Conservation (phyloP, 2,329 filamentous ascomycete species). For the Exophiala viscosa region DNA sequence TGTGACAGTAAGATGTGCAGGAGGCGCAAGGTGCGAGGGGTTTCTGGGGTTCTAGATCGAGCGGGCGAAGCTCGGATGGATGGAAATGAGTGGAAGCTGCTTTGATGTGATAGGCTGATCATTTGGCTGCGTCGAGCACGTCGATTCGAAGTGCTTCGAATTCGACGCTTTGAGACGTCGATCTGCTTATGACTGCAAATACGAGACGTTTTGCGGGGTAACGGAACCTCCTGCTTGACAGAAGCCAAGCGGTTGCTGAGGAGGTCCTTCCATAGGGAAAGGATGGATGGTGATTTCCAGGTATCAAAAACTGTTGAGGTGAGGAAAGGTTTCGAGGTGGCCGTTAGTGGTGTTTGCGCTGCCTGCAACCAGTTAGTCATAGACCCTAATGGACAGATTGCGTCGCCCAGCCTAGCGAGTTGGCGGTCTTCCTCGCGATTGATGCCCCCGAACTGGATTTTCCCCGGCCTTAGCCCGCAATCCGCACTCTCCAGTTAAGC, state of each 20-base stretch:
- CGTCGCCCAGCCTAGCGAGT: too few relatives aligned
- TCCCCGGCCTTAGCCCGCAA: constrained; percentile 1
- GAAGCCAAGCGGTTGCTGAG: too few relatives aligned
- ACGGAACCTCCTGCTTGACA: constrained; percentile 2
- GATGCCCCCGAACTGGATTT: neutral
- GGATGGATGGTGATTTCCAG: neutral
- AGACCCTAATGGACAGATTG: too few relatives aligned
- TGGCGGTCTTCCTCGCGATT: neutral
- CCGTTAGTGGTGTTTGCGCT: neutral
- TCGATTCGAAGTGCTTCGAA: constrained; percentile 9
- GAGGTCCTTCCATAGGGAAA: too few relatives aligned
- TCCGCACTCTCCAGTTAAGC: too few relatives aligned
- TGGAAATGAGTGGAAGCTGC: constrained; percentile 2
- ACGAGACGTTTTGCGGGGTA: constrained; percentile 13
- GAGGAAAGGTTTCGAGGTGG: neutral
- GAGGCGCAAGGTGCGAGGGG: neutral
- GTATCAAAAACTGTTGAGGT: neutral
- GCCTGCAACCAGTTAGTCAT: neutral
- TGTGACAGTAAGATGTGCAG: neutral
- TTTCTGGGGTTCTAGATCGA: neutral
- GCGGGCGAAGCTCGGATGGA: constrained; percentile 17
- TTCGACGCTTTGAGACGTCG: constrained; percentile 2
- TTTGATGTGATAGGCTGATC: neutral
- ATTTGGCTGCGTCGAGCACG: constrained; percentile 3
- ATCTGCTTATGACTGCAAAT: neutral